Base-by-base conservation (phyloP, 2,329 filamentous ascomycete genomes). In the Botrytis byssoidea region DNA sequence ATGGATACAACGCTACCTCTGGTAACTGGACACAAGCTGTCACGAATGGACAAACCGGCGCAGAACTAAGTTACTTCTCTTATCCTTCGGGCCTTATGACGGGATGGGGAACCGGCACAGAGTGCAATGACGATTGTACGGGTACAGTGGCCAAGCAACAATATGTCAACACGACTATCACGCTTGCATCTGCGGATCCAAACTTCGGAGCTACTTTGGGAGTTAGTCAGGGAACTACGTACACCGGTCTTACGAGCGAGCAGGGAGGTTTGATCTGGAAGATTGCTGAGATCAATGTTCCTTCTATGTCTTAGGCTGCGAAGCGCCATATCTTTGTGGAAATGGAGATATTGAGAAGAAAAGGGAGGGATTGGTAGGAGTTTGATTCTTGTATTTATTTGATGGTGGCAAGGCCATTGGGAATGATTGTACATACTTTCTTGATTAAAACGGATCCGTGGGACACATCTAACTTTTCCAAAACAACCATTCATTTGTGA, bases 91-190 rank as follows among this genome's bases (percentile, higher is more conserved):
- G 83, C 0, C 82, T 82, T 25, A 84, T 84, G 83, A 83, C 77
- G 16, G 82, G 81, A 55, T 76, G 71, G 35, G 81, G 83, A 60
- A 84, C 83, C 2, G 83, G 83, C n/a, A 85, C 83, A 3, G 82
- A 84, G 75, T 85, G 83, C 63, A 75, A 84, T 74, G 70, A 77
- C 25, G 76, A 74, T 60, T 85, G 83, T 78, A 81, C 79, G 0
- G 81, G 81, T n/a, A 84, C 83, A n/a, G 76, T 83, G 42, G 79
- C 80, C 9, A 75, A 79, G 8, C 83, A 85, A 77, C 77, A 79
- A 25, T 84, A 85, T 75, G 71, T 81, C 59, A 81, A 83, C 73
- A 84, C 82, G 1, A 77, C 77, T n/a, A 82, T 84, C 72, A 84
- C 82, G 25, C 79, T 84, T 8, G 80, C 79, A 1, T 75, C 77